Percentiles rank a stretch among this genome's conserved stretches.
Evolutionary conservation across 2,329 filamentous ascomycete species (phyloP).

Genomic region (Fusarium illudens): DNA sequence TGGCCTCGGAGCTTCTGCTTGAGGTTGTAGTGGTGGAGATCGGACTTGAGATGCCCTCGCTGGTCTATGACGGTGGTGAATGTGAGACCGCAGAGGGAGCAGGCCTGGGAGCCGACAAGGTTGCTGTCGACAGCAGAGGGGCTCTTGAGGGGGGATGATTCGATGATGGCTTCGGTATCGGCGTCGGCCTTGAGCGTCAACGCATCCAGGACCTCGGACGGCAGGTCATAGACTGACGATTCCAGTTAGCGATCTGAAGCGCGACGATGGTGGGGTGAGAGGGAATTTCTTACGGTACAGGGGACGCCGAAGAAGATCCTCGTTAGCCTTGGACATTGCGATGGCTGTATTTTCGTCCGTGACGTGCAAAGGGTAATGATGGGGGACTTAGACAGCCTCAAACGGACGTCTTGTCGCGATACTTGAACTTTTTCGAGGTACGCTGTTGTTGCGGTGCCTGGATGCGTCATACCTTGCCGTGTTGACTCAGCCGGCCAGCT

Average conservation of each 20-base stretch:
- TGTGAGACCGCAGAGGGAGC: constrained; percentile 78
- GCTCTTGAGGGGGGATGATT: constrained; percentile 37
- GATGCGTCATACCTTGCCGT: constrained; percentile 27
- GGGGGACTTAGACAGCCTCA: not conserved
- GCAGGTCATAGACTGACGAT: constrained; percentile 79
- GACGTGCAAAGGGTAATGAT: not conserved
- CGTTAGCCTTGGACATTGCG: constrained; percentile 51
- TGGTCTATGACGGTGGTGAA: constrained; percentile 83
- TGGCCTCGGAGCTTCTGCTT: constrained; percentile 86
- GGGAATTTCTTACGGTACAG: constrained; percentile 56
- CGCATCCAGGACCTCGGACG: constrained; percentile 74
- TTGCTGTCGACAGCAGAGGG: constrained; percentile 47
- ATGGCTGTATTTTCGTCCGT: not conserved
- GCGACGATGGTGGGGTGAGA: constrained; percentile 19
- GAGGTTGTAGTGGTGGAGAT: constrained; percentile 92
- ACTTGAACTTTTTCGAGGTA: constrained; percentile 19
- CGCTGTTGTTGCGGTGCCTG: constrained; percentile 12
- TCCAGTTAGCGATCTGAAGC: constrained; percentile 24
- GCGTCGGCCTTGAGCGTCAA: constrained; percentile 60
- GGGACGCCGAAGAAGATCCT: constrained; percentile 60
- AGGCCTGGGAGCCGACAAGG: constrained; percentile 74
- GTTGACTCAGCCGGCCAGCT: constrained; percentile 38
- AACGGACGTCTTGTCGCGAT: constrained; percentile 15
- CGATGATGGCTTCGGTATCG: constrained; percentile 39
- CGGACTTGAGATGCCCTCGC: constrained; percentile 84